Conservation (phyloP, 495 filamentous ascomycete species). For the Penicillium waksmanii region DNA sequence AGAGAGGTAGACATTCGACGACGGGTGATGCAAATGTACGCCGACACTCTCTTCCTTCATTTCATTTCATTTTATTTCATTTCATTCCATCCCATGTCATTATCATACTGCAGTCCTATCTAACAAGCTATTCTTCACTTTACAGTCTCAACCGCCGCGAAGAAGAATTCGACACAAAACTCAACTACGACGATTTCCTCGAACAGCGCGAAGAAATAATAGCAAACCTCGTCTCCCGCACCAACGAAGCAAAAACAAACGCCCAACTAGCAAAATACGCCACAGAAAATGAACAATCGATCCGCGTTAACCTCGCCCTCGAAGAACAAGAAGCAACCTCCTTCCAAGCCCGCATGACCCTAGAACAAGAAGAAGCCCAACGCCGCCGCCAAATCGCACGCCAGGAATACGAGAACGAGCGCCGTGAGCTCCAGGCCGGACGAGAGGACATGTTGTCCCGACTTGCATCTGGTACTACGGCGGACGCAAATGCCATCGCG, state of each 20-base stretch:
- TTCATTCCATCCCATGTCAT: no score
- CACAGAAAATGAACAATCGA: slow-evolving; percentile 65
- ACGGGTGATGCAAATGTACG: slow-evolving; percentile 71
- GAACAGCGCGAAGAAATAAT: slow-evolving; percentile 90
- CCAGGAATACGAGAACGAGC: slow-evolving; percentile 67
- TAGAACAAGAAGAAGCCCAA: slow-evolving; percentile 69
- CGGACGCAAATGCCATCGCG: slow-evolving; percentile 54
- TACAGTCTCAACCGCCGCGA: slow-evolving; percentile 77
- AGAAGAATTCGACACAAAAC: slow-evolving; percentile 84
- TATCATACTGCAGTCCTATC: no score
- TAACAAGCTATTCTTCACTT: background rate
- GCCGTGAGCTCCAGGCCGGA: slow-evolving; percentile 59
- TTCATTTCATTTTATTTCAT: no score
- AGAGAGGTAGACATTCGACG: slow-evolving; percentile 91
- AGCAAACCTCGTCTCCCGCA: slow-evolving; percentile 79
- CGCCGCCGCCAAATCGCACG: slow-evolving; percentile 57
- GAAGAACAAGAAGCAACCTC: slow-evolving; percentile 57
- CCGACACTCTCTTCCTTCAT: background rate
- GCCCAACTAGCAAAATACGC: slow-evolving; percentile 66
- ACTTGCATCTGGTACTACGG: slow-evolving; percentile 51
- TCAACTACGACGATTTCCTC: slow-evolving; percentile 90
- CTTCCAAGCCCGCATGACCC: slow-evolving; percentile 61
- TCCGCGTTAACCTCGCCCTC: slow-evolving; percentile 57
- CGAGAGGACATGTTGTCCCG: slow-evolving; percentile 60
- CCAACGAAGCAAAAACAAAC: slow-evolving; percentile 72